These are phyloP conservation scores for Chrysanthemum makinoi DNA, from an alignment of 129 eudicot species.

Conservation along the genomic window DNA sequence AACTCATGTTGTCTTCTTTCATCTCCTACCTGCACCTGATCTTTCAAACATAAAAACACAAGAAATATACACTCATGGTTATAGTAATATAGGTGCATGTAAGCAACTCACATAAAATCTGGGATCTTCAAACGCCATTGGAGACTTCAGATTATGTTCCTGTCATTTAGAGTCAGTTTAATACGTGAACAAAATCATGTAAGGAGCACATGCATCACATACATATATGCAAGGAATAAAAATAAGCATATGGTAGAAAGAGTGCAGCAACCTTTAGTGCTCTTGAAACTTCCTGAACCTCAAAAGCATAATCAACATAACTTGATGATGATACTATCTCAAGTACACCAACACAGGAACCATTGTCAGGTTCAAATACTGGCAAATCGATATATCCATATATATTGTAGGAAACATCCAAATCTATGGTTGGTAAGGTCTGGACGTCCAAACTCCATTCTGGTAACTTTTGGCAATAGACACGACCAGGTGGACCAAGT, in stretches of 20 bases:
- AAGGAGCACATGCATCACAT: neutral
- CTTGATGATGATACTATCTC: constrained; percentile 13
- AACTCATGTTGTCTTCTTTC: constrained; percentile 5
- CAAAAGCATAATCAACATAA: constrained; percentile 13
- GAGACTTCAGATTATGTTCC: constrained; percentile 15
- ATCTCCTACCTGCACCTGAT: constrained; percentile 1
- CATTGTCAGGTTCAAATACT: constrained; percentile 3
- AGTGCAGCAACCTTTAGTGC: constrained; percentile 11
- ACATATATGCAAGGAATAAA: neutral
- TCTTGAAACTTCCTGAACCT: constrained; percentile 13
- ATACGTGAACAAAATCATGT: neutral
- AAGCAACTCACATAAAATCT: neutral
- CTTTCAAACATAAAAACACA: neutral
- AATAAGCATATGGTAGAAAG: neutral
- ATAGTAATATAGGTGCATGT: neutral
- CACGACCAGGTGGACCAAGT: constrained; percentile 22
- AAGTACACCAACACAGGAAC: constrained; percentile 11
- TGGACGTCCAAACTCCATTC: constrained; percentile 8
- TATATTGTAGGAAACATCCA: constrained; percentile 2
- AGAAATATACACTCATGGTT: neutral
- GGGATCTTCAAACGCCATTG: constrained; percentile 7
- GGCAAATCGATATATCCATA: constrained; percentile 4
- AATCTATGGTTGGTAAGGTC: constrained; percentile 4
- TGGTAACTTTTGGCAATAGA: constrained; percentile 6
- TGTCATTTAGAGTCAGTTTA: neutral